Evolutionary conservation across 495 filamentous ascomycete genomes (phyloP).

Genomic region (Penicillium manginii): DNA sequence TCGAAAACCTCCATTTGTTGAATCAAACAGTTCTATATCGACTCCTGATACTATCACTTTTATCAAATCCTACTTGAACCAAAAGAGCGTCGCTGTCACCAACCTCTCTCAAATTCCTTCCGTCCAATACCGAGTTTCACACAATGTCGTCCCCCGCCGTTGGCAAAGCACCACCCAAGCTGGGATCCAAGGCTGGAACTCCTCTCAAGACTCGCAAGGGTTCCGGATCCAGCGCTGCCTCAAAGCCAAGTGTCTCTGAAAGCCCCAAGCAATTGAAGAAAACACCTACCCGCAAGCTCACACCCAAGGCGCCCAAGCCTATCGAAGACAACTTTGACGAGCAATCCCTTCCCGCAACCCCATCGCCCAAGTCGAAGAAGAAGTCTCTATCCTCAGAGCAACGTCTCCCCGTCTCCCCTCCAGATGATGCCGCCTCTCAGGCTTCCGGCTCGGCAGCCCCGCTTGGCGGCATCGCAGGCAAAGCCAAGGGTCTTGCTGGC

Average conservation of each 20-base stretch:
- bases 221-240: constrained; percentile 44
- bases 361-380: constrained; percentile 39
- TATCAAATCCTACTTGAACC: background rate
- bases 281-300: constrained; percentile 28
- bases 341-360: constrained; percentile 27
- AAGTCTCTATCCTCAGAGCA: constrained; percentile 35
- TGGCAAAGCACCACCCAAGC: constrained; percentile 30
- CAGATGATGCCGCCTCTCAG: constrained; percentile 30
- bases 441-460: constrained; percentile 37
- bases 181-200: constrained; percentile 36
- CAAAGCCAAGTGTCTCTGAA: constrained; percentile 33
- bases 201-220: constrained; percentile 55
- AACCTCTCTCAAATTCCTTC: background rate
- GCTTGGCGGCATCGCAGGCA: constrained; percentile 25
- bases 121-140: background rate
- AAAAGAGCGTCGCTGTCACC: background rate
- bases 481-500: constrained; percentile 25
- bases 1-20: background rate
- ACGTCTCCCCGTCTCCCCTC: constrained; percentile 33
- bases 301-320: constrained; percentile 29
- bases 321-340: constrained; percentile 30
- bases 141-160: constrained; percentile 29
- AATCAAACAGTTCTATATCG: background rate
- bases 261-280: constrained; percentile 34
- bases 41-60: background rate